Conservation (phyloP, 2,329 filamentous ascomycete genomes). For the Claviceps monticola region DNA sequence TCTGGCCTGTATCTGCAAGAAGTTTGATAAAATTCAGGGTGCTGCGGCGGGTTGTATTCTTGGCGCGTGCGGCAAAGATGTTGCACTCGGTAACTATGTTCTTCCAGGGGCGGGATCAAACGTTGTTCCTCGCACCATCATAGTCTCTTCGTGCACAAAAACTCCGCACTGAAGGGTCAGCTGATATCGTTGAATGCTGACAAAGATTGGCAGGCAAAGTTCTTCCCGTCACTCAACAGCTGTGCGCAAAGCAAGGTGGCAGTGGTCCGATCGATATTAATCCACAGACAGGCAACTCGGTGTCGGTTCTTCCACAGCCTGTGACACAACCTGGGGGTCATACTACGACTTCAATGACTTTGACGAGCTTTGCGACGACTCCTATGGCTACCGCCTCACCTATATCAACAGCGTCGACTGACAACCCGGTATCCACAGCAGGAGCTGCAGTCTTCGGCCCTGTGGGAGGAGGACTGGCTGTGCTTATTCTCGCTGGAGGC, state of each 20-base stretch:
- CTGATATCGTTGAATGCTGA: background rate
- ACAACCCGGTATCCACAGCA: background rate
- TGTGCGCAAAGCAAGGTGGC: conserved; percentile 9
- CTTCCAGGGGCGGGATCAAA: no score
- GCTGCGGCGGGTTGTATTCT: conserved; percentile 17
- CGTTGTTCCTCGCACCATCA: no score
- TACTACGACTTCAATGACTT: background rate
- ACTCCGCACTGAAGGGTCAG: conserved; percentile 5
- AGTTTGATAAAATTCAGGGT: conserved; percentile 13
- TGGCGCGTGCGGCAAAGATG: conserved; percentile 15
- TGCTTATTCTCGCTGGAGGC: background rate
- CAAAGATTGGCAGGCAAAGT: conserved; percentile 14
- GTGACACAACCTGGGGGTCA: background rate
- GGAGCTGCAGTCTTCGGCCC: background rate
- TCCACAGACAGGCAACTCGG: background rate
- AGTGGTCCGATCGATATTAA: background rate
- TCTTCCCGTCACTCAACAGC: conserved; percentile 14
- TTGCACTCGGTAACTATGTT: conserved; percentile 14
- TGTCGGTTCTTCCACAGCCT: background rate
- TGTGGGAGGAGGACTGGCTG: background rate
- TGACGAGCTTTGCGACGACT: background rate
- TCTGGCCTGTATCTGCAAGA: conserved; percentile 8
- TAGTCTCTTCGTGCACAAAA: no score
- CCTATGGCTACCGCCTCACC: background rate
- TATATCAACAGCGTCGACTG: background rate